A percentile compares a stretch with the other conserved stretches of the same genome.
Evolutionary conservation across 805 yeast species (phyloP).

Genomic region (Phaffomyces thermotolerans): DNA sequence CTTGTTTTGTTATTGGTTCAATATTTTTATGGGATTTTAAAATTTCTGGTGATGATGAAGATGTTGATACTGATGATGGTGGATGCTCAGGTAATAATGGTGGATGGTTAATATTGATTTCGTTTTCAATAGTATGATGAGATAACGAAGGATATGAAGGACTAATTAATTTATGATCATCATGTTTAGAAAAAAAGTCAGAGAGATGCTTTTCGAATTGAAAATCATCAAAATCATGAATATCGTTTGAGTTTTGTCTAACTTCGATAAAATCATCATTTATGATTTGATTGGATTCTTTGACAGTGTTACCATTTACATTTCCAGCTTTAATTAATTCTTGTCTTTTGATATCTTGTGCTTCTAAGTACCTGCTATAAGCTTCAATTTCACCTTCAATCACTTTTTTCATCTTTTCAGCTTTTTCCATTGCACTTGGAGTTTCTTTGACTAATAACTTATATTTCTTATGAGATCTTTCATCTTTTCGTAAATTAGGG

Average conservation of each 20-base stretch:
- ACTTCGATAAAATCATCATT: not conserved
- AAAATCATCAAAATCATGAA: conserved; percentile 16
- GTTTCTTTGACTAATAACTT: conserved; percentile 14
- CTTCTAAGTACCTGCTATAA: conserved; percentile 17
- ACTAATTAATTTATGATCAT: conserved; percentile 1
- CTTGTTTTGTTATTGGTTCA: no score
- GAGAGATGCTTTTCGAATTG: conserved; percentile 13
- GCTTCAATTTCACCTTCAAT: conserved; percentile 27
- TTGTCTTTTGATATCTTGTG: conserved; percentile 21
- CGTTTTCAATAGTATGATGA: conserved; percentile 3
- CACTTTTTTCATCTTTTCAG: conserved; percentile 19
- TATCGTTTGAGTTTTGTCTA: conserved; percentile 3
- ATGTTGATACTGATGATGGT: not conserved
- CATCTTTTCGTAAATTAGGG: conserved; percentile 32
- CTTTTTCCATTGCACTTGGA: conserved; percentile 17
- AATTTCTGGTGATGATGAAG: not conserved
- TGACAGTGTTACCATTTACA: not conserved
- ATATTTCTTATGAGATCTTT: conserved; percentile 13
- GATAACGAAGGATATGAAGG: conserved; percentile 17
- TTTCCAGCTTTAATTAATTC: not conserved
- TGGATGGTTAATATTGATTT: not conserved
- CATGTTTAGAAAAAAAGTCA: conserved; percentile 7
- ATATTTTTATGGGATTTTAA: no score
- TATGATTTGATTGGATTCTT: not conserved
- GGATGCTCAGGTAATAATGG: conserved; percentile 5